Base-by-base conservation (phyloP, 495 filamentous ascomycete genomes). In the Trichoderma erinaceum region DNA sequence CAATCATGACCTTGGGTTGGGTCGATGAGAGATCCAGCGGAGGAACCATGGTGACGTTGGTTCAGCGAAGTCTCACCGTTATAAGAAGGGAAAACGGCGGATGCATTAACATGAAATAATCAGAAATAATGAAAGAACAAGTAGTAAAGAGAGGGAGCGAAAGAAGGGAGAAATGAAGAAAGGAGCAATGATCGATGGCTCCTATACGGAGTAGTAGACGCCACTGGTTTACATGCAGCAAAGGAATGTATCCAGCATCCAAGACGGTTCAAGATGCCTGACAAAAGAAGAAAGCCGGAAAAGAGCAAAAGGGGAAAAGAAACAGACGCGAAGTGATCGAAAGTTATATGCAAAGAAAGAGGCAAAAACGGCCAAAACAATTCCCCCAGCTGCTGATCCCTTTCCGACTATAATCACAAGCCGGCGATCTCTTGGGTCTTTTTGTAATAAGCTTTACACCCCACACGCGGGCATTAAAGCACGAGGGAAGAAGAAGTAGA, bases 1-100 rank as follows among this genome's bases (percentile, higher is more conserved):
- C 77, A 67, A 85, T 75, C 63, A 83, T 79, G 74, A 82, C 81
- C 68, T 82, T 82, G 69, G 77, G 70, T 70, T 84, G 81, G n/a
- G 76, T 74, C 46, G 78, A 77, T 76, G 65, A 61, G 56, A 83
- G 72, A 71, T 83, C 82, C 69, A 86, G 77, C 68, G 78, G 77
- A 63, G 82, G 82, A 21, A 78, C 73, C 82, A 85, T 85, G 25
- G 69, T 75, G 69, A 18, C 29, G 56, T 16, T 18, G 29, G 56
- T 23, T n/a, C 23, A 35, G 7, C 2, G 63, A 65, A 11, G 15
- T 43, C 6, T 43, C 12, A 23, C 32, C 41, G 41, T 44, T 65
- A 61, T 23, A 65, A 38, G 7, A 38, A 7, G 7, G 7, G 35
- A 38, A 38, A 38, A 7, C 5, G 35, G 35, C 35, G 8, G 35